Base-by-base conservation (phyloP, 345 rosid genomes). In the Lepidium aucheri region DNA sequence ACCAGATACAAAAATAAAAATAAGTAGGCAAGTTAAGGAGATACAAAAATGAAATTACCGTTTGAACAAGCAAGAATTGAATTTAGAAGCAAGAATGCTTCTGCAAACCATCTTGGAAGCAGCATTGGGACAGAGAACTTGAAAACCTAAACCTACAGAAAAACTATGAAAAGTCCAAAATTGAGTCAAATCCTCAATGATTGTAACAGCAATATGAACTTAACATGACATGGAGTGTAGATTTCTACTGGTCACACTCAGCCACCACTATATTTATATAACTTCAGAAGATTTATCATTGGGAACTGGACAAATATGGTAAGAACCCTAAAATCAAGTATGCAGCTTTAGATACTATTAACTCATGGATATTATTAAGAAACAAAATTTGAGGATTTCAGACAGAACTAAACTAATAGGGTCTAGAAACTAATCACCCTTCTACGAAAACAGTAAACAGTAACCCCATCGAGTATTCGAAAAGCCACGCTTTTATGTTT, bases 91-190 rank as follows among this genome's bases (percentile, higher is more conserved):
- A 87, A 57, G 68, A 77, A 38, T 38, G 74, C 36, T 51, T 69
- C 68, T 74, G 77, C 74, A 65, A 75, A 67, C 79, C 83, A 76
- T 82, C 73, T 82, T 13, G 58, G 65, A 71, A 52, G 74, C 81
- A 84, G 76, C 94, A 85, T 91, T 54, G 53, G 41, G 57, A 65
- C 60, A 3, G 42, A 69, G 52, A n/a, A 66, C 41, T 67, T 67
- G 56, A 57, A 46, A 26, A 20, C 26, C 53, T 50, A 70, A 50
- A 70, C 73, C 60, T 32, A 73, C 22, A 72, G 36, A 36, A 68
- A 6, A 50, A 52, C 22, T 22, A 1, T 54, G 18, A 55, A n/a
- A 64, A 39, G 52, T 72, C 58, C 38, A 65, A 49, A 63, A 15
- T 8, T 57, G 36, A 44, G 64, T 16, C 15, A 38, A 26, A 36